Evolutionary conservation across 176 grass and related monocot species (phyloP).

Genomic region (Eleusine coracana): DNA sequence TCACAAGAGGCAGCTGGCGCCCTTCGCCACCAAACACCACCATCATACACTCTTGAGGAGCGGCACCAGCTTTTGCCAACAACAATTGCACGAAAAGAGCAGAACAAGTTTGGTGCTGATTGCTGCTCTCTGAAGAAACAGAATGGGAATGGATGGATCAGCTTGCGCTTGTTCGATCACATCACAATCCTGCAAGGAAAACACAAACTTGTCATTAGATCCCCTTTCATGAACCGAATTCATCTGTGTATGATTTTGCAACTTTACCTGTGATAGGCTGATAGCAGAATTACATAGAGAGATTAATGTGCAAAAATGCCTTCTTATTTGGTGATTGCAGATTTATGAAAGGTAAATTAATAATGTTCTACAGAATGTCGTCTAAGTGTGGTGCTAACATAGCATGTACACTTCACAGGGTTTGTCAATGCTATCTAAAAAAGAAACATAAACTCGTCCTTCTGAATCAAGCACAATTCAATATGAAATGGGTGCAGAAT

Average conservation of each 20-base stretch:
- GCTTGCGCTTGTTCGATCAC: slow-evolving; percentile 71
- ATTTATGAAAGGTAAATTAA: background rate
- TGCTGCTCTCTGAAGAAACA: slow-evolving; percentile 50
- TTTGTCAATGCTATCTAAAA: background rate
- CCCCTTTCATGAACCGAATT: background rate
- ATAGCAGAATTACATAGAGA: background rate
- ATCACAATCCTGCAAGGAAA: slow-evolving; percentile 59
- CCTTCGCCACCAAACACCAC: slow-evolving; percentile 41
- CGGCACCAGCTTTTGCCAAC: slow-evolving; percentile 40
- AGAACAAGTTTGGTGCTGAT: slow-evolving; percentile 38
- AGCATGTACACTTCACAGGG: background rate
- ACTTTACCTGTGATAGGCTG: background rate
- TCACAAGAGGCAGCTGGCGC: slow-evolving; percentile 47
- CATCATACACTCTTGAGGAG: slow-evolving; percentile 51
- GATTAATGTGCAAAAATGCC: background rate
- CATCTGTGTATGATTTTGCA: background rate
- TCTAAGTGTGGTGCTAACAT: background rate
- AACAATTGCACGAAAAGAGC: slow-evolving; percentile 31
- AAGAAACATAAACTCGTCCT: background rate
- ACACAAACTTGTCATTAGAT: slow-evolving; percentile 11
- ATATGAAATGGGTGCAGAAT: background rate
- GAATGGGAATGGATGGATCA: slow-evolving; percentile 56
- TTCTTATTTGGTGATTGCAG: slow-evolving; percentile 17
- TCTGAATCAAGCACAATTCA: background rate
- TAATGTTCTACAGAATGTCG: background rate